These are phyloP conservation scores for Isoetes taiwanensis DNA, from an alignment of 75 land plant species.

Conservation along the genomic window DNA sequence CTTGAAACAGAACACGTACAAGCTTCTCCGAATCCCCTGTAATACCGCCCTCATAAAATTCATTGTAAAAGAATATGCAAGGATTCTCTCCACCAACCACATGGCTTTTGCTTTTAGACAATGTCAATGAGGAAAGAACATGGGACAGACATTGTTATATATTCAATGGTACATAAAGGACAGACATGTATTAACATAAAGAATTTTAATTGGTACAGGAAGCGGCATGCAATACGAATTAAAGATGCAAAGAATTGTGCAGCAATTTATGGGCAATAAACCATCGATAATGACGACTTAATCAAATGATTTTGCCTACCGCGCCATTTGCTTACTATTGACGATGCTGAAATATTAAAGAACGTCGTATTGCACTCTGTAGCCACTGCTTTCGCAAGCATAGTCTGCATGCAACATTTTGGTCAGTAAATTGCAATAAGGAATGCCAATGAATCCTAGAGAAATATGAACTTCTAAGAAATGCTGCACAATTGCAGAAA, in stretches of 20 bases:
- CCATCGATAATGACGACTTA: neutral
- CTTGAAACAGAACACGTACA: constrained; percentile 78
- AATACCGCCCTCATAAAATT: no score
- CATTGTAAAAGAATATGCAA: no score
- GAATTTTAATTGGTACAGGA: no score
- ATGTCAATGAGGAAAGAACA: neutral
- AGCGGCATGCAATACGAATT: no score
- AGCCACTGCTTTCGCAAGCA: constrained; percentile 99
- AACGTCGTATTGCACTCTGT: constrained; percentile 97
- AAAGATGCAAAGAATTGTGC: no score
- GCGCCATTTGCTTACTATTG: constrained; percentile 98
- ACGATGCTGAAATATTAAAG: constrained; percentile 98
- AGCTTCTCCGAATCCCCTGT: constrained; percentile 96
- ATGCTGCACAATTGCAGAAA: neutral
- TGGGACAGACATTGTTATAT: neutral
- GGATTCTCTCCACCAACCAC: neutral
- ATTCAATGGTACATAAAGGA: neutral
- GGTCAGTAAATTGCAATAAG: no score
- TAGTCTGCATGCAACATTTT: constrained; percentile 61
- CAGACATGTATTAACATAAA: neutral
- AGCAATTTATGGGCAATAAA: no score
- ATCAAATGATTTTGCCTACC: constrained; percentile 51
- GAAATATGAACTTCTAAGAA: neutral
- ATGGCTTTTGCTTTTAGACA: neutral
- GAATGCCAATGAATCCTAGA: neutral